Evolutionary conservation across 192 early-diverging fungal genomes (phyloP).

Genomic region (Umbelopsis sp.): DNA sequence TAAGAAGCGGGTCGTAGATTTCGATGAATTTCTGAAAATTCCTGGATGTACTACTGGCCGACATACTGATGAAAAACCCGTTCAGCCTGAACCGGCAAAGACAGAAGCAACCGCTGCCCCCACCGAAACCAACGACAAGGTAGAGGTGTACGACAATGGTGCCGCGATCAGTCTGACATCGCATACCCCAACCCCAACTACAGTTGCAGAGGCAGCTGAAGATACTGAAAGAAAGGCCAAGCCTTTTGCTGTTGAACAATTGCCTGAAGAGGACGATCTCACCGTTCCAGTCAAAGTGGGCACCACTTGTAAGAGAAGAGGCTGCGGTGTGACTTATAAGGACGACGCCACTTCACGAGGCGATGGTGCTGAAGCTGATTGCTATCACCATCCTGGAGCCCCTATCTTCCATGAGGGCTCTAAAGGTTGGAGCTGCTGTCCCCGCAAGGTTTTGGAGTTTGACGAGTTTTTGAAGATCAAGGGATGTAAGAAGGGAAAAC

Average conservation of each 20-base stretch:
- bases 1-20: slow-evolving; percentile 82
- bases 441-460: slow-evolving; percentile 94
- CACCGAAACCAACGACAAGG: slow-evolving; percentile 34
- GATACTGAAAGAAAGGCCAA: slow-evolving; percentile 57
- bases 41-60: slow-evolving; percentile 83
- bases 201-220: slow-evolving; percentile 35
- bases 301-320: slow-evolving; percentile 81
- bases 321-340: slow-evolving; percentile 72
- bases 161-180: slow-evolving; percentile 21
- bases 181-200: slow-evolving; percentile 31
- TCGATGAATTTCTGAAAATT: slow-evolving; percentile 92
- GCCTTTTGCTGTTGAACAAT: slow-evolving; percentile 3
- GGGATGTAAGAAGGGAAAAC: slow-evolving; percentile 89
- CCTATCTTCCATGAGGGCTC: slow-evolving; percentile 98
- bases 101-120: slow-evolving; percentile 34
- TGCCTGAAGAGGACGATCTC: slow-evolving; percentile 70
- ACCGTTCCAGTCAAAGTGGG: slow-evolving; percentile 71
- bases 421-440: slow-evolving; percentile 98
- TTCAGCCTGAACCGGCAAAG: slow-evolving; percentile 31
- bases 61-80: slow-evolving; percentile 54
- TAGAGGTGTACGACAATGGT: slow-evolving; percentile 42
- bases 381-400: slow-evolving; percentile 86
- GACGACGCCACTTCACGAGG: slow-evolving; percentile 60
- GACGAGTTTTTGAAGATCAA: slow-evolving; percentile 96
- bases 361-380: slow-evolving; percentile 55